A percentile compares a stretch with the other conserved stretches of the same genome.
phyloP scores from a whole-genome alignment of 2,329 filamentous ascomycete species.

The Trichoderma sp. region DNA sequence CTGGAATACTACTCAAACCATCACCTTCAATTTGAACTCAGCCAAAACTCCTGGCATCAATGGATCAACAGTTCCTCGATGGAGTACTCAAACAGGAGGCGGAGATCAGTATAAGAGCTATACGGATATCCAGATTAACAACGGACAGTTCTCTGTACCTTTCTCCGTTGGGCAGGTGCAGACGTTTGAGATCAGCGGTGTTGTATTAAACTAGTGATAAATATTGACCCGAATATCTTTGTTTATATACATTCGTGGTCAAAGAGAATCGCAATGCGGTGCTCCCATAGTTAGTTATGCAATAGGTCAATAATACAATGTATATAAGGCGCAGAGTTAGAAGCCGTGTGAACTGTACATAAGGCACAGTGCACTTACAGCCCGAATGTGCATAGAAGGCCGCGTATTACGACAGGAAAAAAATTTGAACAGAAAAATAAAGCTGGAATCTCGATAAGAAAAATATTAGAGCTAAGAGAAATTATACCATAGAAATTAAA shows the following conservation, averaged over 20 bases:
- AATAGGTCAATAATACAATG: too few species aligned
- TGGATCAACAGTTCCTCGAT: constrained; percentile 12
- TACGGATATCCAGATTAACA: constrained; percentile 11
- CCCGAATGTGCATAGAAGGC: too few species aligned
- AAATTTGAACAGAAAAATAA: too few species aligned
- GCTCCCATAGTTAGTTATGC: not conserved
- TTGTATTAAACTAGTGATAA: not conserved
- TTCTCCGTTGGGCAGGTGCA: constrained; percentile 13
- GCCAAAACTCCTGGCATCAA: constrained; percentile 2
- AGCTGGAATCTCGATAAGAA: too few species aligned
- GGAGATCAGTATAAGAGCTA: constrained; percentile 13
- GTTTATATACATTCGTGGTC: not conserved
- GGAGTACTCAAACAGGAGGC: constrained; percentile 15
- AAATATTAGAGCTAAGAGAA: not conserved
- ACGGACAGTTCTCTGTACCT: constrained; percentile 4
- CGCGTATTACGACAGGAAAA: too few species aligned
- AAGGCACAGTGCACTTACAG: too few species aligned
- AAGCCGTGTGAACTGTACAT: too few species aligned
- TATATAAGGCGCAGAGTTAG: too few species aligned
- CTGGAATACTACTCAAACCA: constrained; percentile 13
- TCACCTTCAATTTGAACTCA: not conserved
- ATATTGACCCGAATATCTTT: not conserved
- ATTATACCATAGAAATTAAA: not conserved
- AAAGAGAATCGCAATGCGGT: not conserved
- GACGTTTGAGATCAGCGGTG: constrained; percentile 20